Evolutionary conservation across 805 yeast species (phyloP).

Genomic region (Lachancea kluyveri): DNA sequence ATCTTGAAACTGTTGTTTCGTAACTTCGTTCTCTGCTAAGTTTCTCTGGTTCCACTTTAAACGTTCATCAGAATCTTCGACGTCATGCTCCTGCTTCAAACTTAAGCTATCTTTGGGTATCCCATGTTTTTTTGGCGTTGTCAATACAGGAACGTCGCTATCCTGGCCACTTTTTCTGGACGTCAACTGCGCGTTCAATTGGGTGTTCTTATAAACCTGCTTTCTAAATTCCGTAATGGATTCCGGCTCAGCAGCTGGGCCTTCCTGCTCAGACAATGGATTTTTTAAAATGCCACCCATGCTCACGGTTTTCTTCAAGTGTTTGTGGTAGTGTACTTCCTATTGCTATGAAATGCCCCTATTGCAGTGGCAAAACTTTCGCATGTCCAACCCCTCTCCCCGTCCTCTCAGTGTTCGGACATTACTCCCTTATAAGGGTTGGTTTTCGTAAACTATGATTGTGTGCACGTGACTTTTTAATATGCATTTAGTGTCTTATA

Average conservation of each 20-base stretch:
- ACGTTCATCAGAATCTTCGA: constrained; percentile 33
- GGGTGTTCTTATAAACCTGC: constrained; percentile 75
- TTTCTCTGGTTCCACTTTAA: constrained; percentile 85
- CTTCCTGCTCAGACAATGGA: constrained; percentile 30
- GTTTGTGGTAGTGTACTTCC: background rate
- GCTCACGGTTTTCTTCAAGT: background rate
- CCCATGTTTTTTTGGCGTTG: constrained; percentile 8
- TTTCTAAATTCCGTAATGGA: constrained; percentile 44
- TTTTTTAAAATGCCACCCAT: constrained; percentile 52
- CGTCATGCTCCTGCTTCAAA: constrained; percentile 23
- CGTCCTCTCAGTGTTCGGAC: no score
- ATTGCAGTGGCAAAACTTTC: no score
- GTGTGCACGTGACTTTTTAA: no score
- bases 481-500: no score
- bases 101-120: constrained; percentile 30
- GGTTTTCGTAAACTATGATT: no score
- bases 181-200: constrained; percentile 56
- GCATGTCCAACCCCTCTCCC: no score
- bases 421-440: no score
- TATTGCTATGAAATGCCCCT: no score
- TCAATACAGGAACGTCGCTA: constrained; percentile 5
- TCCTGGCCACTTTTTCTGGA: constrained; percentile 15
- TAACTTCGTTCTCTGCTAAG: constrained; percentile 49
- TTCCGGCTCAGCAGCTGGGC: constrained; percentile 20
- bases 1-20: constrained; percentile 58